Evolutionary conservation across 257 asterid genomes (phyloP).

Genomic region (Linaria vulgaris): DNA sequence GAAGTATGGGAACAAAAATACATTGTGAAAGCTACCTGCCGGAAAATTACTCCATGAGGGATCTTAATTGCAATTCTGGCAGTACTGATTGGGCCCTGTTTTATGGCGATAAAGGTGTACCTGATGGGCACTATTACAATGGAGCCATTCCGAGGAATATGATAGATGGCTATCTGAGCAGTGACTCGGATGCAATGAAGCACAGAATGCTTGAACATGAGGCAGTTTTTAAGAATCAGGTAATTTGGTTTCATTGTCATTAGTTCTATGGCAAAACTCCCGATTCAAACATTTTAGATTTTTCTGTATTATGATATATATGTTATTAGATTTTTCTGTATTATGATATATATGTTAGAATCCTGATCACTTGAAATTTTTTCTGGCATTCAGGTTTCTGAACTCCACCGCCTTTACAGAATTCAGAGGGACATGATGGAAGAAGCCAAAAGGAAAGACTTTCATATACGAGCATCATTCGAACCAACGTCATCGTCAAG

Average conservation of each 20-base stretch:
- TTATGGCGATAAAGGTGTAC: slow-evolving; percentile 55
- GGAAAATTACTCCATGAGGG: slow-evolving; percentile 74
- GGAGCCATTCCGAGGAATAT: slow-evolving; percentile 48
- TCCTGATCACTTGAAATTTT: slow-evolving; percentile 23
- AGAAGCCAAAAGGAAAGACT: slow-evolving; percentile 52
- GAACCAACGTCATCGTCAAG: slow-evolving; percentile 84
- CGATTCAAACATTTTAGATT: slow-evolving; percentile 6
- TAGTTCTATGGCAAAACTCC: slow-evolving; percentile 13
- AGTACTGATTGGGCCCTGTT: slow-evolving; percentile 74
- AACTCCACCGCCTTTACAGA: slow-evolving; percentile 86
- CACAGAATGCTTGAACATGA: slow-evolving; percentile 93
- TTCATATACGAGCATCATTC: slow-evolving; percentile 43
- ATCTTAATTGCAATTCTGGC: slow-evolving; percentile 87
- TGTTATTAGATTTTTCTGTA: slow-evolving; percentile 2
- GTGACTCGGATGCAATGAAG: slow-evolving; percentile 72
- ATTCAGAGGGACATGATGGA: slow-evolving; percentile 96
- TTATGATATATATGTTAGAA: neutral
- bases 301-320: slow-evolving; percentile 2
- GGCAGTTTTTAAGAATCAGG: slow-evolving; percentile 82
- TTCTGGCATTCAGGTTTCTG: slow-evolving; percentile 51
- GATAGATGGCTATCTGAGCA: slow-evolving; percentile 49
- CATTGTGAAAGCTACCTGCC: slow-evolving; percentile 72
- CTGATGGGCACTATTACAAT: slow-evolving; percentile 62
- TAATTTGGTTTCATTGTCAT: slow-evolving; percentile 29
- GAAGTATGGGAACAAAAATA: slow-evolving; percentile 93